A percentile compares a stretch with the other conserved stretches of the same genome.
These are phyloP conservation scores for Amanita polypyramis DNA, from an alignment of 768 basidiomycete genomes.

Conservation along the genomic window DNA sequence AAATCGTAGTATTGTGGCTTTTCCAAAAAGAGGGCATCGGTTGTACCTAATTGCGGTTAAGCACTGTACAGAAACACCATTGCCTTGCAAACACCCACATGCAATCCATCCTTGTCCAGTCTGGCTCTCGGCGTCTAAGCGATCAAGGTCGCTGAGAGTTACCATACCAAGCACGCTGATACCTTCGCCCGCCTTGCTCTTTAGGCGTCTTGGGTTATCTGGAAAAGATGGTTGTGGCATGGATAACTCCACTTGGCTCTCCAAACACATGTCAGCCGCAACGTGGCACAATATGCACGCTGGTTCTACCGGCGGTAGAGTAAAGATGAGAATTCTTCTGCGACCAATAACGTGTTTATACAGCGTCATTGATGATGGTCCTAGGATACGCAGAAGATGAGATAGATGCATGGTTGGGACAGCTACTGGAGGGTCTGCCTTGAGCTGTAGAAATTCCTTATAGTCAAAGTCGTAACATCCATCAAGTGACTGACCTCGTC, in stretches of 20 bases:
- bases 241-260: conserved; percentile 24
- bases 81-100: conserved; percentile 33
- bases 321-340: conserved; percentile 69
- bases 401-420: conserved; percentile 65
- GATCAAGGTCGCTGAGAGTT: conserved; percentile 63
- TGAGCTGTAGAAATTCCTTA: conserved; percentile 10
- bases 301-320: conserved; percentile 68
- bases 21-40: conserved; percentile 78
- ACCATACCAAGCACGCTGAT: conserved; percentile 72
- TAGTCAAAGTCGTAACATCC: not conserved
- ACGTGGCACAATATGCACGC: conserved; percentile 71
- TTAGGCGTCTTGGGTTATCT: conserved; percentile 13
- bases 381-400: conserved; percentile 66
- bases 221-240: conserved; percentile 3
- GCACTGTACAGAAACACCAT: not conserved
- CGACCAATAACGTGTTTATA: conserved; percentile 74
- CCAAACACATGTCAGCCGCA: conserved; percentile 42
- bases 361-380: conserved; percentile 66
- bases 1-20: conserved; percentile 74
- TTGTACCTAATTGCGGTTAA: conserved; percentile 39
- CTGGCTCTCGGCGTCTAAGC: conserved; percentile 43
- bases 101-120: conserved; percentile 74
- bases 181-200: conserved; percentile 36
- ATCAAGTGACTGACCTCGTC: conserved; percentile 30
- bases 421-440: conserved; percentile 18